Evolutionary conservation across 2,329 filamentous ascomycete species (phyloP).

Genomic region (Fusarium cyanostomum): DNA sequence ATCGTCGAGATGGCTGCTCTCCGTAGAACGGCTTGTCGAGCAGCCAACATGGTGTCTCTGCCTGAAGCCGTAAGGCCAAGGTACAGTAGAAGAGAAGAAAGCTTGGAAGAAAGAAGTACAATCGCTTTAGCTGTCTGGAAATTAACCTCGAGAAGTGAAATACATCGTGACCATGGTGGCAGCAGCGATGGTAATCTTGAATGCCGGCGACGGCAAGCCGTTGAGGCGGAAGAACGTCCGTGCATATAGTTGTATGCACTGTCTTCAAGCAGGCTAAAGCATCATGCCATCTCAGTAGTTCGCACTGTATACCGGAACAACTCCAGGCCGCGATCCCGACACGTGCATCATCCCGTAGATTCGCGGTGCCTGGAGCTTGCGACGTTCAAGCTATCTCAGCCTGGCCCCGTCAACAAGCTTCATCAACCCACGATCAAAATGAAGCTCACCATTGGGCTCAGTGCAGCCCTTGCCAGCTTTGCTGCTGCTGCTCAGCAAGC

Average conservation of each 20-base stretch:
- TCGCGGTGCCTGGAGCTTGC: conserved; percentile 43
- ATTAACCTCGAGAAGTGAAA: conserved; percentile 19
- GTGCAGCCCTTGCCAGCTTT: conserved; percentile 51
- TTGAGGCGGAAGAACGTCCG: not conserved
- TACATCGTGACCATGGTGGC: conserved; percentile 35
- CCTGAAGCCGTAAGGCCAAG: not conserved
- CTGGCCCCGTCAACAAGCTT: conserved; percentile 43
- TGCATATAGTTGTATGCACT: not conserved
- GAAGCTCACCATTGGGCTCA: conserved; percentile 55
- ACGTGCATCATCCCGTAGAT: conserved; percentile 39
- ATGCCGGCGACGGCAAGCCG: conserved; percentile 4
- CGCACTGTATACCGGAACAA: conserved; percentile 47
- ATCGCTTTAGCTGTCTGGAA: conserved; percentile 1
- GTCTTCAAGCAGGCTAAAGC: not conserved
- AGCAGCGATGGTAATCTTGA: conserved; percentile 8
- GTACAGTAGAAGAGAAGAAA: not conserved
- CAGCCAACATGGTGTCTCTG: conserved; percentile 37
- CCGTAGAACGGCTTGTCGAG: conserved; percentile 38
- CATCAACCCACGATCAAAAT: conserved; percentile 49
- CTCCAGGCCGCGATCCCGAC: conserved; percentile 41
- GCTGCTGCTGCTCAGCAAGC: conserved; percentile 52
- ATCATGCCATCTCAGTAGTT: too few species aligned
- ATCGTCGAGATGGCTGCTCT: conserved; percentile 34
- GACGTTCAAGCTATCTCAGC: conserved; percentile 47
- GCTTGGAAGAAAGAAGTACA: not conserved